Evolutionary conservation across 768 basidiomycete genomes (phyloP), one percentile per base, ranked within the genome.

Genomic region (Amanita pallidorosea): DNA sequence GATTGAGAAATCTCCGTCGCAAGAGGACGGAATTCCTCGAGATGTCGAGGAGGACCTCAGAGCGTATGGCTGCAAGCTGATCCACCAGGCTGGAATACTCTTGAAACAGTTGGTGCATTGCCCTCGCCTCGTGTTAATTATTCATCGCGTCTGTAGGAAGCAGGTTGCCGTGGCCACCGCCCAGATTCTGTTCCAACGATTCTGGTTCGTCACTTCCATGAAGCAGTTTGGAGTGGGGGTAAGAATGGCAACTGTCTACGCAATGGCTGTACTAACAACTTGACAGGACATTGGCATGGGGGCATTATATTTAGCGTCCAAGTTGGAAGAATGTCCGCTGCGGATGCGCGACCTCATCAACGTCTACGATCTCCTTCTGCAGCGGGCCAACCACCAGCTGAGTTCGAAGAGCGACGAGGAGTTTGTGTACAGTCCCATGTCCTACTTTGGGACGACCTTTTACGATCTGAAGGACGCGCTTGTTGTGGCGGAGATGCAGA

Each of bases 131-230:
- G 18, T 34, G 27, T 13, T 23, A 33, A 43, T 29, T 5, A 40
- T 41, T 43, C 13, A 25, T 47, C 35, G 23, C 25, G n/a, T 45
- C 15, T 18, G 55, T 65, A 89, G 87, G 67, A 96, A 97, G 56
- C 96, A 99, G 63, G 94, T 96, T 25, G 94, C 94, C 12, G 88
- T 97, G 48, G 92, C 96, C 5, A 90, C 94, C 1, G 96, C 96
- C 0, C 94, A 97, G 63, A 90, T 98, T 29, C 70, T 99, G 1
- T 95, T 94, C 63, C 96, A 99, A 55, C 75, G 95, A 31, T 99
- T 99, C 72, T 98, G 88, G 88, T 98, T 80, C 67, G 88, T 95
- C 15, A 84, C 85, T 4, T 95, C 92, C 7, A 81, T 99, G 83
- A 88, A 88, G 63, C 88, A 93, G 50, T 99, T 93, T 66, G 85